Percentiles rank a stretch among this genome's conserved stretches.
phyloP scores from a whole-genome alignment of 768 basidiomycete species.

The Panaeolus papilionaceus region DNA sequence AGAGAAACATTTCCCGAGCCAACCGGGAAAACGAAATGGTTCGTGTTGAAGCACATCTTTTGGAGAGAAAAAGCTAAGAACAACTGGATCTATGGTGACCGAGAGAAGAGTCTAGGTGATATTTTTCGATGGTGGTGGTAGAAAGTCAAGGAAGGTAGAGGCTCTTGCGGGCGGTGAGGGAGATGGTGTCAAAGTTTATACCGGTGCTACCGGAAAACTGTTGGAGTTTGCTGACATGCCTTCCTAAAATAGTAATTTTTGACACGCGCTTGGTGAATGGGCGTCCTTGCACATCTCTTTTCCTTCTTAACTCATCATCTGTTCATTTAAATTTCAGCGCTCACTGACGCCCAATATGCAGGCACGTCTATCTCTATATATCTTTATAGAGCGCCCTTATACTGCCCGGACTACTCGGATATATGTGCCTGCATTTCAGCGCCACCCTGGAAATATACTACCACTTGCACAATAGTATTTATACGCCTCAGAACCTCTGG shows the following conservation, averaged over 20 bases:
- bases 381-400: neutral
- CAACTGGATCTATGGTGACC: neutral
- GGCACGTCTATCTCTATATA: neutral
- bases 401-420: neutral
- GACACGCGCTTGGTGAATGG: slow-evolving; percentile 18
- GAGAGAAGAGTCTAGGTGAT: neutral
- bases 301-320: slow-evolving; percentile 4
- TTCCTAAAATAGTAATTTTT: slow-evolving; percentile 13
- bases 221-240: slow-evolving; percentile 24
- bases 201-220: slow-evolving; percentile 43
- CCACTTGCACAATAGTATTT: neutral
- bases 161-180: slow-evolving; percentile 37
- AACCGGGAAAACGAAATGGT: slow-evolving; percentile 31
- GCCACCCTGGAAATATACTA: neutral
- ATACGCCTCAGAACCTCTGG: neutral
- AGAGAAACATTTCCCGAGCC: slow-evolving; percentile 31
- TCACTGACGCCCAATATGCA: slow-evolving; percentile 15
- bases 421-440: neutral
- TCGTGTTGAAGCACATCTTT: neutral
- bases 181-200: slow-evolving; percentile 42
- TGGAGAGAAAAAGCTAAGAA: neutral
- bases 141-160: slow-evolving; percentile 28
- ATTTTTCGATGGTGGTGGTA: slow-evolving; percentile 25
- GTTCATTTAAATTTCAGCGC: slow-evolving; percentile 6
- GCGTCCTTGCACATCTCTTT: slow-evolving; percentile 11